Conservation (phyloP, 2,329 filamentous ascomycete species). For the Apiospora phragmitis region DNA sequence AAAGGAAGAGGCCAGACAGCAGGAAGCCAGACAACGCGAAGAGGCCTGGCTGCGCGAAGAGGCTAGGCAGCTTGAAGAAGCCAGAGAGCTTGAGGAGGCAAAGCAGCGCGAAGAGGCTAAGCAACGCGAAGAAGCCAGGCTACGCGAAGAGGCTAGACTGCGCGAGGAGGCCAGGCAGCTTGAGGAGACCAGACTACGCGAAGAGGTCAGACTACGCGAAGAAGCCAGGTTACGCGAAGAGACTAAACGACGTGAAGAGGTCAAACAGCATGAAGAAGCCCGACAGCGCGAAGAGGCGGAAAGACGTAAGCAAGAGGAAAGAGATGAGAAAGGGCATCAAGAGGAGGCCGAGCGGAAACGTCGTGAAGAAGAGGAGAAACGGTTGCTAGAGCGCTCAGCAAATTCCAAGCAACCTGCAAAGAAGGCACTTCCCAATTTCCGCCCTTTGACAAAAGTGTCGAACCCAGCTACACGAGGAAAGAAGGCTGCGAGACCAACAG, state of each 20-base stretch:
- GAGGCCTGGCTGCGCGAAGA: not conserved
- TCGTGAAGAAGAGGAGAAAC: not conserved
- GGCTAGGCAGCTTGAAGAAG: not conserved
- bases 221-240: not conserved
- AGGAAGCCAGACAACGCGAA: not conserved
- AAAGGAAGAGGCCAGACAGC: not conserved
- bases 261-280: not conserved
- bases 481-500: constrained; percentile 52
- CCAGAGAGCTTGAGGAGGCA: not conserved
- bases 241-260: not conserved
- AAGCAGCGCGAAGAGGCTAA: not conserved
- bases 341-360: not conserved
- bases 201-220: not conserved
- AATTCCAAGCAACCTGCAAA: not conserved
- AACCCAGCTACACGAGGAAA: constrained; percentile 55
- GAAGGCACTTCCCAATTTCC: not conserved
- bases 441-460: constrained; percentile 6
- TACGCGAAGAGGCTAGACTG: not conserved
- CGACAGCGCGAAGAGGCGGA: not conserved
- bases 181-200: not conserved
- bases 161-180: not conserved
- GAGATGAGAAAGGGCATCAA: not conserved
- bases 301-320: not conserved
- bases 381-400: not conserved
- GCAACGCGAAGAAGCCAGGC: not conserved